phyloP scores from a whole-genome alignment of 2,329 filamentous ascomycete species.

The Ceratocystiopsis sp. region DNA sequence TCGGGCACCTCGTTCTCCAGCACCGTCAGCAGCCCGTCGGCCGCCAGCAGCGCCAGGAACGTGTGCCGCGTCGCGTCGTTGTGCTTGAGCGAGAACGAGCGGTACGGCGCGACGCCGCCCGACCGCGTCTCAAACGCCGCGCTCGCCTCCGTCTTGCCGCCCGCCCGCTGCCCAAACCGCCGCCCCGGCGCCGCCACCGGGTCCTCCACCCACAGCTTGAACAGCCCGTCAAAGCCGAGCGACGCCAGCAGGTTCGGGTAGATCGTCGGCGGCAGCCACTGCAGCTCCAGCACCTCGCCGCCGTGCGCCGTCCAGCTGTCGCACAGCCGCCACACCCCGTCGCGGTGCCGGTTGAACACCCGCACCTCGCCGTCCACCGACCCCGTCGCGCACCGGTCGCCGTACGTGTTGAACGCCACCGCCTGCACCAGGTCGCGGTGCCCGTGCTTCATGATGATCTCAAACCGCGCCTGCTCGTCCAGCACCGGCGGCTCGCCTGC shows the following conservation, averaged over 20 bases:
- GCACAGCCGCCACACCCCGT: conserved; percentile 59
- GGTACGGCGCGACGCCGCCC: conserved; percentile 45
- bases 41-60: conserved; percentile 66
- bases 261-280: conserved; percentile 84
- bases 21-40: conserved; percentile 59
- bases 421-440: conserved; percentile 70
- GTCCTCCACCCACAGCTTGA: conserved; percentile 89
- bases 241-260: conserved; percentile 75
- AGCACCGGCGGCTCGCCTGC: conserved; percentile 14
- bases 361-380: conserved; percentile 87
- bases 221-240: conserved; percentile 75
- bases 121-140: conserved; percentile 39
- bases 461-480: conserved; percentile 32
- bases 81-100: conserved; percentile 71
- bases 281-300: conserved; percentile 80
- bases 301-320: conserved; percentile 86
- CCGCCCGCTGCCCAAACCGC: conserved; percentile 55
- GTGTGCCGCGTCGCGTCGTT: conserved; percentile 67
- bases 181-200: conserved; percentile 62
- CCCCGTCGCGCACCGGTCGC: conserved; percentile 77
- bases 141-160: conserved; percentile 20
- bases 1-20: conserved; percentile 78
- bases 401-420: conserved; percentile 81
- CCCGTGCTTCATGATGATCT: conserved; percentile 51
- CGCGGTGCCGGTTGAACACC: conserved; percentile 72